Percentiles rank a stretch among this genome's conserved stretches.
phyloP scores from a whole-genome alignment of 2,329 filamentous ascomycete genomes.

The Talaromyces sp. region DNA sequence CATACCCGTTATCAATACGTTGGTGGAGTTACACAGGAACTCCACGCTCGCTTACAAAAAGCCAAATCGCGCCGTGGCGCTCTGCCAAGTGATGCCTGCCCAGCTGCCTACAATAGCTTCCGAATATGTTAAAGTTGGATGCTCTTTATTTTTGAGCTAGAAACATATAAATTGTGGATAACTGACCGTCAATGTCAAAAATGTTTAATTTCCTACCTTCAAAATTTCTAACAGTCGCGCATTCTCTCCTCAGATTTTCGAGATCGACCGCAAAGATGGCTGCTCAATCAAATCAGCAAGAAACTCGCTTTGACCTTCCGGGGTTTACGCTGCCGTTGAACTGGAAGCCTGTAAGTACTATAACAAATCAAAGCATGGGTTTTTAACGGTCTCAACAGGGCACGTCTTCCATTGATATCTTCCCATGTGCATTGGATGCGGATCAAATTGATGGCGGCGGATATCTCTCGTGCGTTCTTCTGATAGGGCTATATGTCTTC shows the following conservation, averaged over 20 bases:
- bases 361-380: neutral
- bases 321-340: neutral
- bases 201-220: neutral
- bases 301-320: conserved; percentile 22
- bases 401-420: conserved; percentile 13
- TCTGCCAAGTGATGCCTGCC: neutral
- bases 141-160: neutral
- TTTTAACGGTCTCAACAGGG: neutral
- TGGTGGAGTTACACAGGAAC: neutral
- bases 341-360: neutral
- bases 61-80: neutral
- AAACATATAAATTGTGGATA: neutral
- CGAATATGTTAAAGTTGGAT: neutral
- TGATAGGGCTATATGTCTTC: neutral
- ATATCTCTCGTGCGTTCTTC: conserved; percentile 21
- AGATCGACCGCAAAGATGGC: neutral
- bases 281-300: neutral
- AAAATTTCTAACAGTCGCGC: neutral
- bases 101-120: neutral
- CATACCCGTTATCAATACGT: neutral
- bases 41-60: neutral
- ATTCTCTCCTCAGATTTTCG: neutral
- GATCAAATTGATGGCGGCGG: conserved; percentile 27
- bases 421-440: conserved; percentile 32
- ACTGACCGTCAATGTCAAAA: neutral